These are phyloP conservation scores for Beauveria australis DNA, from an alignment of 2,329 filamentous ascomycete genomes.

Conservation along the genomic window DNA sequence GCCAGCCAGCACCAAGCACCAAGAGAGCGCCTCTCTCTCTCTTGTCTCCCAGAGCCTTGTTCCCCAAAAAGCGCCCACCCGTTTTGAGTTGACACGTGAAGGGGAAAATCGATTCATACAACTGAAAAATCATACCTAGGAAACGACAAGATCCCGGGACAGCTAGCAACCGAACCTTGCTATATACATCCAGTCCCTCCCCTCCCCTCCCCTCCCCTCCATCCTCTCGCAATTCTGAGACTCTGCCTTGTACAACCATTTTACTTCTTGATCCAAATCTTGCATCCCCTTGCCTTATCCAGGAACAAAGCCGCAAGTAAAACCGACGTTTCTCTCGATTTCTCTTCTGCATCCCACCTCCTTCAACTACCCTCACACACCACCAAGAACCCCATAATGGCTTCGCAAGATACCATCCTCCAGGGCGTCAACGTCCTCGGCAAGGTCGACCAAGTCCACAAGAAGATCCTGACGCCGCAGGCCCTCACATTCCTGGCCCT, in stretches of 20 bases:
- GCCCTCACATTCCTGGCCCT: constrained; percentile 88
- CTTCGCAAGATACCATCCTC: constrained; percentile 59
- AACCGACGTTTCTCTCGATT: no score
- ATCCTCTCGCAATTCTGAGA: neutral
- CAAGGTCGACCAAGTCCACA: constrained; percentile 65
- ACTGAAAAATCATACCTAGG: constrained; percentile 1
- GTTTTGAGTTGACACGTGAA: constrained; percentile 25
- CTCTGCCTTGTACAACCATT: neutral
- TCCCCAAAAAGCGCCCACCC: neutral
- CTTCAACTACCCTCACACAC: neutral
- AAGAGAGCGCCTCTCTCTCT: neutral
- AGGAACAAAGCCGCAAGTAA: neutral
- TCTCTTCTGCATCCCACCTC: neutral
- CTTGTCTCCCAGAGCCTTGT: neutral
- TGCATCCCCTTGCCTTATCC: neutral
- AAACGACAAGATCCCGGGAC: constrained; percentile 8
- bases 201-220: neutral
- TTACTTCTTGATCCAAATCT: neutral
- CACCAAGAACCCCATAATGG: constrained; percentile 39
- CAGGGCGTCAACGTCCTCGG: constrained; percentile 84
- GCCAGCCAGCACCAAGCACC: neutral
- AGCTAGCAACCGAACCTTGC: neutral
- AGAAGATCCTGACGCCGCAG: constrained; percentile 86
- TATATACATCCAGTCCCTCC: constrained; percentile 4
- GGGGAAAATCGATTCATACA: constrained; percentile 13